These are phyloP conservation scores for Lepraria neglecta DNA, from an alignment of 495 filamentous ascomycete genomes.

Conservation along the genomic window DNA sequence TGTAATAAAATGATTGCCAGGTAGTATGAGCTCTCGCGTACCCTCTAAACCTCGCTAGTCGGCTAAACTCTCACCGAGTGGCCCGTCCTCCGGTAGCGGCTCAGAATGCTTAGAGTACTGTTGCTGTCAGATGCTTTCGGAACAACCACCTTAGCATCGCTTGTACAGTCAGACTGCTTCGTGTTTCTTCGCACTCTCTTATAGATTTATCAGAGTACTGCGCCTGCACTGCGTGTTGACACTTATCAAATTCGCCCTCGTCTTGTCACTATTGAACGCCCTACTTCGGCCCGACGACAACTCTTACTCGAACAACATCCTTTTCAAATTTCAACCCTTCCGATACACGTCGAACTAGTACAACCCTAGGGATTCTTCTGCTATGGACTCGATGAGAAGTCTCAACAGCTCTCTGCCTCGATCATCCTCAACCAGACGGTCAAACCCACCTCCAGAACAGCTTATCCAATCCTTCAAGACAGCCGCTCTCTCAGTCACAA, in stretches of 20 bases:
- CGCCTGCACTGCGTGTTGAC: background rate
- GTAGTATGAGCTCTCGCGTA: slow-evolving; percentile 20
- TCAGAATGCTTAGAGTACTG: background rate
- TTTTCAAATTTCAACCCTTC: background rate
- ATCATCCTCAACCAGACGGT: slow-evolving; percentile 36
- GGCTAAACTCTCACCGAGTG: slow-evolving; percentile 9
- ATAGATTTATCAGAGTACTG: background rate
- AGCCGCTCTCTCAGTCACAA: slow-evolving; percentile 90
- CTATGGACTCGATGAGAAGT: slow-evolving; percentile 69
- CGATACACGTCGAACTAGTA: background rate
- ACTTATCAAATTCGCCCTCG: background rate
- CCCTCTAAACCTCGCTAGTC: slow-evolving; percentile 16
- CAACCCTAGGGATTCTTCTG: slow-evolving; percentile 9
- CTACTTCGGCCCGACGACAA: slow-evolving; percentile 8
- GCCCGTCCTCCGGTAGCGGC: background rate
- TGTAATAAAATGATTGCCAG: slow-evolving; percentile 2
- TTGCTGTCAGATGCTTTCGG: slow-evolving; percentile 4
- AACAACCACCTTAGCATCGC: background rate
- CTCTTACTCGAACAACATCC: background rate
- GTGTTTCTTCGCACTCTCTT: background rate
- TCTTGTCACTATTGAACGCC: slow-evolving; percentile 3
- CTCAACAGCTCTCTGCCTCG: slow-evolving; percentile 62
- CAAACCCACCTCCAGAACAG: slow-evolving; percentile 63
- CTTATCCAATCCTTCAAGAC: slow-evolving; percentile 84
- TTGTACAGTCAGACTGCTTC: slow-evolving; percentile 1